These are phyloP conservation scores for Fragaria nilgerrensis DNA, from an alignment of 306 rosid species.

Conservation along the genomic window DNA sequence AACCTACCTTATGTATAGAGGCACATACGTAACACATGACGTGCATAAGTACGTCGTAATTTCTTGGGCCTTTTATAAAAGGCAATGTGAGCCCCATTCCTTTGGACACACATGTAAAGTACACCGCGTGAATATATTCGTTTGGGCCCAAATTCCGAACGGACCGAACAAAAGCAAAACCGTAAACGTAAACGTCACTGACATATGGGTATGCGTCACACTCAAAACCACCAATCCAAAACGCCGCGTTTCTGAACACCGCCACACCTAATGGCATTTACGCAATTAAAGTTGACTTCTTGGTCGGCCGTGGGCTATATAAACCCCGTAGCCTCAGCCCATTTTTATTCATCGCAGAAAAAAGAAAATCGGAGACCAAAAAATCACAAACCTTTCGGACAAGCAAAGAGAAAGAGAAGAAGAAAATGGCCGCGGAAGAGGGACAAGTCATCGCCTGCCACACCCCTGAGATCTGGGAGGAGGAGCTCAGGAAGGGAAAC, in stretches of 20 bases:
- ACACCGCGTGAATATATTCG: too few species aligned
- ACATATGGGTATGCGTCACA: neutral
- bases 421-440: constrained; percentile 37
- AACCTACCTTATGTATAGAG: too few species aligned
- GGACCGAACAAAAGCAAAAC: neutral
- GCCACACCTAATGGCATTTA: neutral
- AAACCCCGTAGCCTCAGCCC: neutral
- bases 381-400: neutral
- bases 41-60: too few species aligned
- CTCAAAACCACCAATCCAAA: too few species aligned
- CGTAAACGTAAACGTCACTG: constrained; percentile 7
- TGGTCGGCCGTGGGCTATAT: neutral
- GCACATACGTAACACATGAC: too few species aligned
- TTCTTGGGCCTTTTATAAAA: too few species aligned
- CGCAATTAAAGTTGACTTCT: constrained; percentile 6
- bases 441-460: constrained; percentile 53
- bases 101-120: too few species aligned
- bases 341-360: neutral
- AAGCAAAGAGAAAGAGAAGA: neutral
- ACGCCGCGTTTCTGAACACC: neutral
- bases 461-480: constrained; percentile 43
- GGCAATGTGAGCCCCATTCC: too few species aligned
- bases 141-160: neutral
- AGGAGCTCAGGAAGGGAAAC: constrained; percentile 41
- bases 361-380: neutral